Percentiles rank a stretch among this genome's conserved stretches.
Evolutionary conservation across 306 rosid genomes (phyloP).

Genomic region (Cucumis sativus): Cucumber_9930_V3 NC_026657.2:28267501-28268000

Average conservation of each 20-base stretch:
- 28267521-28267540: not conserved
- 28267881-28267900: not conserved
- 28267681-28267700: not conserved
- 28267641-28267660: not conserved
- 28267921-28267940: not conserved
- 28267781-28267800: not conserved
- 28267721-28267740: not conserved
- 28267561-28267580: not conserved
- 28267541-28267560: not conserved
- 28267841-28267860: not conserved
- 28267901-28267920: not conserved
- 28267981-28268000: constrained; percentile 84
- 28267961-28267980: constrained; percentile 77
- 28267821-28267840: not conserved
- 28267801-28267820: not conserved
- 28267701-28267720: not conserved
- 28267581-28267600: not conserved
- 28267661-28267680: not conserved
- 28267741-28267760: not conserved
- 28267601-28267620: not conserved
- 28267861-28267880: not conserved
- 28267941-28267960: constrained; percentile 43
- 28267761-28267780: not conserved
- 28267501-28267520: not conserved
- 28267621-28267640: not conserved